A percentile compares a stretch with the other conserved stretches of the same genome.
Conservation (phyloP, 2,329 filamentous ascomycete genomes). For the Hypocreales sp. region DNA sequence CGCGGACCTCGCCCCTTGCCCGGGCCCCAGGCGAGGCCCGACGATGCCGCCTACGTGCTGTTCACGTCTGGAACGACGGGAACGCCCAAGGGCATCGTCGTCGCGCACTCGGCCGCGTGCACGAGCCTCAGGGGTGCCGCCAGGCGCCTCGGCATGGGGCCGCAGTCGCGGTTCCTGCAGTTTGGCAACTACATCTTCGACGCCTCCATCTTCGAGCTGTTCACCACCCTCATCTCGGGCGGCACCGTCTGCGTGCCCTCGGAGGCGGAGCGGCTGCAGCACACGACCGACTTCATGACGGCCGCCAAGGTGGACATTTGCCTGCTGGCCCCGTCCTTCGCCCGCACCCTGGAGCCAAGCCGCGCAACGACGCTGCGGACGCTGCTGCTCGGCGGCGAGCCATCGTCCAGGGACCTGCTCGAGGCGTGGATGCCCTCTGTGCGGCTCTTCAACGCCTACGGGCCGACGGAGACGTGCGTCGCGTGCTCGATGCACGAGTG, state of each 20-base stretch:
- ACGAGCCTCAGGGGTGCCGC: conserved; percentile 28
- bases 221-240: conserved; percentile 7
- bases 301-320: background rate
- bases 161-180: conserved; percentile 17
- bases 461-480: conserved; percentile 2
- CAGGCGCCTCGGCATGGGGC: conserved; percentile 4
- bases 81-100: conserved; percentile 10
- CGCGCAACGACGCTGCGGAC: background rate
- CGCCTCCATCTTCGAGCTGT: conserved; percentile 18
- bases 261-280: conserved; percentile 5
- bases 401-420: background rate
- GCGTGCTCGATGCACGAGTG: background rate
- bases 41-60: conserved; percentile 8
- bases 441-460: conserved; percentile 2
- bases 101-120: conserved; percentile 25
- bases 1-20: too few species aligned
- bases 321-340: background rate
- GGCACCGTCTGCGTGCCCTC: conserved; percentile 9
- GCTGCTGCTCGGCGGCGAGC: background rate
- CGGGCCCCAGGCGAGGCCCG: background rate
- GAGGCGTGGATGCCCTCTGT: background rate
- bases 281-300: background rate
- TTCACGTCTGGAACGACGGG: conserved; percentile 14
- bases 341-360: background rate
- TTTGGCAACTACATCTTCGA: conserved; percentile 36